Percentiles rank a stretch among this genome's conserved stretches.
These are phyloP conservation scores for Trichoderma virens DNA, from an alignment of 495 filamentous ascomycete genomes.

Conservation along the genomic window DNA sequence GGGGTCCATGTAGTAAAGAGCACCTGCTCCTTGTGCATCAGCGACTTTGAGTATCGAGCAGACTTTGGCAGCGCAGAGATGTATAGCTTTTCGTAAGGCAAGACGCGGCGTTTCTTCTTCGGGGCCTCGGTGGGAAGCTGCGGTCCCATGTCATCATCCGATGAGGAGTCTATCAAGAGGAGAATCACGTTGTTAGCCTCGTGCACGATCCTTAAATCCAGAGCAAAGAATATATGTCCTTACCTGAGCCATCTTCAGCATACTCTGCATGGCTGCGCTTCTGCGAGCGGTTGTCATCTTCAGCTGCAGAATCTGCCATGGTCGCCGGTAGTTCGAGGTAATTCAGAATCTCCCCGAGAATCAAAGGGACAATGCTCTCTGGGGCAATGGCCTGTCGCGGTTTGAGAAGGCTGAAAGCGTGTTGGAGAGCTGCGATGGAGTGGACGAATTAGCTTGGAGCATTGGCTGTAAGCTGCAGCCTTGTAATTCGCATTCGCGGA, in stretches of 20 bases:
- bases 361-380: background rate
- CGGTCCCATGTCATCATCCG: slow-evolving; percentile 92
- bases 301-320: slow-evolving; percentile 13
- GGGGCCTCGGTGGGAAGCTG: slow-evolving; percentile 63
- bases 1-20: slow-evolving; percentile 81
- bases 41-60: slow-evolving; percentile 81
- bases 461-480: slow-evolving; percentile 3
- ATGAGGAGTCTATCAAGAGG: slow-evolving; percentile 55
- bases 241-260: slow-evolving; percentile 35
- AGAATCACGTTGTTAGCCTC: slow-evolving; percentile 7
- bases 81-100: slow-evolving; percentile 92
- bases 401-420: background rate
- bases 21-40: slow-evolving; percentile 97
- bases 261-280: slow-evolving; percentile 42
- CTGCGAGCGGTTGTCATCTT: slow-evolving; percentile 29
- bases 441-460: background rate
- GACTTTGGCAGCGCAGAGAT: slow-evolving; percentile 80
- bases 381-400: slow-evolving; percentile 3
- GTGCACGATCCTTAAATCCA: background rate
- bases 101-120: slow-evolving; percentile 81
- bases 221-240: slow-evolving; percentile 8
- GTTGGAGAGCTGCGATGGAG: background rate
- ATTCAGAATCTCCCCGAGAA: slow-evolving; percentile 2
- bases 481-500: background rate
- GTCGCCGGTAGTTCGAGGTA: background rate